phyloP scores from a whole-genome alignment of 2,329 filamentous ascomycete genomes.

The Colletotrichum sp. region DNA sequence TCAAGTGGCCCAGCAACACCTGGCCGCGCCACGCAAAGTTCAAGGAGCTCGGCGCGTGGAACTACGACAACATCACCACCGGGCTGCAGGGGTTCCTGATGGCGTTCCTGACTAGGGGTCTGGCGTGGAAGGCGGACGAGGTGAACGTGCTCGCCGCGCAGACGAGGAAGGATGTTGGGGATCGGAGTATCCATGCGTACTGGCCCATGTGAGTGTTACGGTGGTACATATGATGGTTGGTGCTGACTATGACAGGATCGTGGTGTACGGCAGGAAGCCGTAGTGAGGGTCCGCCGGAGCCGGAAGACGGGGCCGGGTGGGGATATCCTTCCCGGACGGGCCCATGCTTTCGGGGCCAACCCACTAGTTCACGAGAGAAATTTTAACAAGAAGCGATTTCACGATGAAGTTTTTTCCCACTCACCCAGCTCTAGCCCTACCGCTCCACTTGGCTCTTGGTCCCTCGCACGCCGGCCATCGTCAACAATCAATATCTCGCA shows the following conservation, averaged over 20 bases:
- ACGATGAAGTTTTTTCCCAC: not conserved
- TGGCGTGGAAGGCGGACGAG: constrained; percentile 38
- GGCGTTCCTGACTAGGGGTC: constrained; percentile 39
- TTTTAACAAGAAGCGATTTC: not conserved
- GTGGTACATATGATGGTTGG: no score
- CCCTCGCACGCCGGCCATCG: not conserved
- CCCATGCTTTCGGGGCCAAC: not conserved
- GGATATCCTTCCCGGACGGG: not conserved
- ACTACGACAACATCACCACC: constrained; percentile 32
- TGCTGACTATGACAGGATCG: constrained; percentile 7
- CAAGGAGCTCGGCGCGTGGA: constrained; percentile 40
- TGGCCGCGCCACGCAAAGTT: constrained; percentile 39
- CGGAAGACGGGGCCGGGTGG: not conserved
- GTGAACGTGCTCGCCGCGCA: constrained; percentile 27
- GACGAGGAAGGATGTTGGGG: constrained; percentile 28
- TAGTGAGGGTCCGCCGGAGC: not conserved
- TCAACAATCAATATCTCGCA: not conserved
- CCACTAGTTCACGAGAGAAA: not conserved
- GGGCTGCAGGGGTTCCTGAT: constrained; percentile 40
- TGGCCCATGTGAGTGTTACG: constrained; percentile 45
- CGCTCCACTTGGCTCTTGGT: not conserved
- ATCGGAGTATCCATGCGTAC: constrained; percentile 30
- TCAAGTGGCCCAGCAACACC: constrained; percentile 41
- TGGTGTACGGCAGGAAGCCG: constrained; percentile 15
- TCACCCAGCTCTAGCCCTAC: not conserved